Percentiles rank a stretch among this genome's conserved stretches.
phyloP scores from a whole-genome alignment of 2,329 filamentous ascomycete genomes.

The Pseudogymnoascus destructans region DNA sequence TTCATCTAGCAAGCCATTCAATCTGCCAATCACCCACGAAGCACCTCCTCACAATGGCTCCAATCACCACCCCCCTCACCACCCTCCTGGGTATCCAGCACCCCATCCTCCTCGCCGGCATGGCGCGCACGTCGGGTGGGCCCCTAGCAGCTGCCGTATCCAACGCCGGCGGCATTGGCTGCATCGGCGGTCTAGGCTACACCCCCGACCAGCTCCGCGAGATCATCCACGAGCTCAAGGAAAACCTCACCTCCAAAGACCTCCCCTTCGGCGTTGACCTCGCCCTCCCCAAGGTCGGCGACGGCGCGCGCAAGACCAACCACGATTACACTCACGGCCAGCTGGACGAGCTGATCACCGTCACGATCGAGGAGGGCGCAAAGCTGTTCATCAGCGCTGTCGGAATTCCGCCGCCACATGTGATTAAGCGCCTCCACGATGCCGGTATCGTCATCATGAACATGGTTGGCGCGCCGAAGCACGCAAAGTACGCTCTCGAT shows the following conservation, averaged over 20 bases:
- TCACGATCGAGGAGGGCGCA: conserved; percentile 74
- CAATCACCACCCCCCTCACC: conserved; percentile 66
- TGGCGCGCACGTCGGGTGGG: conserved; percentile 75
- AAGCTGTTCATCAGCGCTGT: conserved; percentile 78
- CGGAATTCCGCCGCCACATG: conserved; percentile 62
- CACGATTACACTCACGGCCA: conserved; percentile 90
- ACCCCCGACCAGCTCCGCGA: conserved; percentile 60
- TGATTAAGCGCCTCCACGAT: conserved; percentile 65
- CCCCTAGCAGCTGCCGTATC: conserved; percentile 73
- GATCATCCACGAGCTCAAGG: conserved; percentile 79
- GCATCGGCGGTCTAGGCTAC: conserved; percentile 59
- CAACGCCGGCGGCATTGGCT: conserved; percentile 62
- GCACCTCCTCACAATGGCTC: conserved; percentile 17
- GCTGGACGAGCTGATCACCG: conserved; percentile 75
- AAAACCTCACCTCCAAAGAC: conserved; percentile 48
- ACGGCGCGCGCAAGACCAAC: conserved; percentile 74
- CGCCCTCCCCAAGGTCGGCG: conserved; percentile 79
- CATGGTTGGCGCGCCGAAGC: conserved; percentile 89
- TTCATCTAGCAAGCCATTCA: not conserved
- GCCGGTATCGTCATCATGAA: conserved; percentile 86
- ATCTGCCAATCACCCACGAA: not conserved
- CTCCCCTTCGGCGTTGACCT: conserved; percentile 87
- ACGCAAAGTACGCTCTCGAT: conserved; percentile 77
- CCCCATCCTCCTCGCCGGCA: conserved; percentile 83
- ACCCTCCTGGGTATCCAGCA: conserved; percentile 70